Base-by-base conservation (phyloP, 1,284 basidiomycete genomes). In the Leccinum subatratum region DNA sequence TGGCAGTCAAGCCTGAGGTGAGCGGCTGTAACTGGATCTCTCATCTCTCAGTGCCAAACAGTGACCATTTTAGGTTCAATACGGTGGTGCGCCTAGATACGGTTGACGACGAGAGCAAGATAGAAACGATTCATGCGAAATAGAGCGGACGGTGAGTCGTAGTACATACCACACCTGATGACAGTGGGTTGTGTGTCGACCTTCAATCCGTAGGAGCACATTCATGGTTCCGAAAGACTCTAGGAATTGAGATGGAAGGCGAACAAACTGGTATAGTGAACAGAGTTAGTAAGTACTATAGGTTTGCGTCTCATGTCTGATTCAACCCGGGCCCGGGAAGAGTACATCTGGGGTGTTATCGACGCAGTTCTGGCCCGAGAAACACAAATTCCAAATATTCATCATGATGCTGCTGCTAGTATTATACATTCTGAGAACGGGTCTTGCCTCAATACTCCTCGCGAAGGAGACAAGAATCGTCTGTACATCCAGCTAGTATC, bases 401-500 rank as follows among this genome's bases (percentile, higher is more conserved):
- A n/a, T 9, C 18, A 48, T 6, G 11, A n/a, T n/a, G 18, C 45
- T n/a, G n/a, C n/a, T n/a, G n/a, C n/a, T n/a, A n/a, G n/a, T 20
- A 12, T 48, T 12, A 20, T 20, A n/a, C 45, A 48, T 48, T 48
- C 45, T 20, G 45, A 48, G 45, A 18, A 48, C 5, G 45, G n/a
- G 45, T 48, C 45, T 20, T 48, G n/a, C 4, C 6, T 20, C 9
- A 48, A 48, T 6, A n/a, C 20, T 20, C n/a, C n/a, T 20, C 45
- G 45, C 11, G n/a, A 48, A 48, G 45, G 45, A 48, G 45, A 20
- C 34, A 37, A 37, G 34, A 37, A 37, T 12, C 34, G 12, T 37
- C 34, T 37, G 34, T 37, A 37, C 34, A 61, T 25, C 25, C 66
- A 67, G 9, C 54, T n/a, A n/a, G n/a, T 67, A 12, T 48, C 22